A percentile compares a stretch with the other conserved stretches of the same genome.
Conservation (phyloP, 352 stramenopile genomes). For the Phytopythium montanum region DNA sequence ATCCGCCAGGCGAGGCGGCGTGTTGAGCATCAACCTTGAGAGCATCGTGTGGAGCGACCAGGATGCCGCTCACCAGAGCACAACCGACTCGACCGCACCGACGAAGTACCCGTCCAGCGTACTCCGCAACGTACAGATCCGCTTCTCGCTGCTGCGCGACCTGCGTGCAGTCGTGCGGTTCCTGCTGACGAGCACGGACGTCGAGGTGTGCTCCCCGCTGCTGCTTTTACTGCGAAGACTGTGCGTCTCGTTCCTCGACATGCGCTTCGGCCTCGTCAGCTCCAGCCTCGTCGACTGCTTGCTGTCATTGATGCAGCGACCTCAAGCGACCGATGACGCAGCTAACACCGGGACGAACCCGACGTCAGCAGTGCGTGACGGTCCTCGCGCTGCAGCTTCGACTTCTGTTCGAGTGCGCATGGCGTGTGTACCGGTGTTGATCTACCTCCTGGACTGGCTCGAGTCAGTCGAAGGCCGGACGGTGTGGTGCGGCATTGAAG, state of each 20-base stretch:
- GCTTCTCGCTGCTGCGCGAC: conserved; percentile 69
- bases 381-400: conserved; percentile 1
- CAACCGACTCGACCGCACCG: background rate
- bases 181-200: conserved; percentile 53
- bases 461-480: conserved; percentile 79
- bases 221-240: conserved; percentile 56
- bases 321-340: background rate
- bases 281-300: conserved; percentile 76
- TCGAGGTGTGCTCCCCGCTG: conserved; percentile 41
- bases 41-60: conserved; percentile 85
- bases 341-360: background rate
- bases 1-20: conserved; percentile 43
- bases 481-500: conserved; percentile 81
- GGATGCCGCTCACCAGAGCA: background rate
- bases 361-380: conserved; percentile 1
- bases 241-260: conserved; percentile 64
- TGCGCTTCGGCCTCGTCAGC: conserved; percentile 69
- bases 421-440: conserved; percentile 59
- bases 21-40: conserved; percentile 74
- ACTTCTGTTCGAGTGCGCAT: conserved; percentile 34
- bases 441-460: conserved; percentile 77
- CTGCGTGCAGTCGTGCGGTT: conserved; percentile 62
- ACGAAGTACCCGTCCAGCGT: conserved; percentile 19
- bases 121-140: conserved; percentile 50
- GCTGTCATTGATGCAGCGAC: conserved; percentile 46